Evolutionary conservation across 1,284 basidiomycete genomes (phyloP).

Genomic region (Tylopilus orsonianus): DNA sequence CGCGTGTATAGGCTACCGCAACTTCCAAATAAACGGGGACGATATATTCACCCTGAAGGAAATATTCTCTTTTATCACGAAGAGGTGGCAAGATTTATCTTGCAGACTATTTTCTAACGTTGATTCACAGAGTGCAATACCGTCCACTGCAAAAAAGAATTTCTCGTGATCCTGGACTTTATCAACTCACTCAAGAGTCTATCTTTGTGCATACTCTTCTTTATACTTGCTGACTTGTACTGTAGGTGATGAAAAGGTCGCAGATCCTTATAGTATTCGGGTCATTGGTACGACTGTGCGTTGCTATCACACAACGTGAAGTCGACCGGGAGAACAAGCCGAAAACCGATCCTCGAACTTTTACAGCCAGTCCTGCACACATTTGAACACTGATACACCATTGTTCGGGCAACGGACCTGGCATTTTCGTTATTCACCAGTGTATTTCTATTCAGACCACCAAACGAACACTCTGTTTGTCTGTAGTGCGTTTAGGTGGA

Average conservation of each 20-base stretch:
- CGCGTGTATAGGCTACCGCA: conserved; percentile 3
- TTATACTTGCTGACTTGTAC: neutral
- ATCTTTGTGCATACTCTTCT: neutral
- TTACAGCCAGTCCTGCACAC: conserved; percentile 12
- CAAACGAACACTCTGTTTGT: conserved; percentile 13
- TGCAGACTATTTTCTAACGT: conserved; percentile 10
- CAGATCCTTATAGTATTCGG: conserved; percentile 17
- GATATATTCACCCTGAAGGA: conserved; percentile 24
- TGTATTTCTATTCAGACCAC: conserved; percentile 15
- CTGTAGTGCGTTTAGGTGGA: conserved; percentile 25
- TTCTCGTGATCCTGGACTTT: conserved; percentile 10
- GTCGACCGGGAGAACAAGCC: conserved; percentile 5
- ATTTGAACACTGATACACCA: conserved; percentile 14
- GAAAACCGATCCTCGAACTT: conserved; percentile 23
- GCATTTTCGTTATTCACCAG: conserved; percentile 8
- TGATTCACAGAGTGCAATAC: conserved; percentile 24
- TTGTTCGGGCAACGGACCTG: conserved; percentile 13
- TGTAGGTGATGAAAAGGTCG: conserved; percentile 9
- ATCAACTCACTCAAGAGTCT: conserved; percentile 18
- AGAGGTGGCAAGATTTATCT: conserved; percentile 12
- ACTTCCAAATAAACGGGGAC: conserved; percentile 9
- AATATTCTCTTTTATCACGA: conserved; percentile 14
- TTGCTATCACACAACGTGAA: neutral
- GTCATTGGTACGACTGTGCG: conserved; percentile 14
- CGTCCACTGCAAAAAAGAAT: neutral